phyloP scores from a whole-genome alignment of 257 asterid species.

The Buddleja alternifolia region DNA sequence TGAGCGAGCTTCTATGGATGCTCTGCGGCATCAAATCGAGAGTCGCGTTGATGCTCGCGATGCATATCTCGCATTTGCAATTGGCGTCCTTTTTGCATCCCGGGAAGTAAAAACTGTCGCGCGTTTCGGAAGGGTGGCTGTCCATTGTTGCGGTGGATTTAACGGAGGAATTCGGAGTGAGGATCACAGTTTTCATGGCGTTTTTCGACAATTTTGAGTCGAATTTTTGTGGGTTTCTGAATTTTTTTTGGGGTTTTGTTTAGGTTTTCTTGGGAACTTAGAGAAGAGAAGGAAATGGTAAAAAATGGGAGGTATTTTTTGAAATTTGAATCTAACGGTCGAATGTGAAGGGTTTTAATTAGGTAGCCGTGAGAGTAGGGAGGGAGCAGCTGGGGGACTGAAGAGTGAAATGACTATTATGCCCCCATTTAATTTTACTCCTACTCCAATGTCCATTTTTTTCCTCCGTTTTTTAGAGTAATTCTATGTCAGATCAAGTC shows the following conservation, averaged over 20 bases:
- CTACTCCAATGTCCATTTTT: too few relatives aligned
- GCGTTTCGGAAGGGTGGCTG: conserved; percentile 41
- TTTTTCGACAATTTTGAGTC: conserved; percentile 26
- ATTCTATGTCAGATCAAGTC: too few relatives aligned
- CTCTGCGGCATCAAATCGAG: conserved; percentile 75
- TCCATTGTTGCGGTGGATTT: conserved; percentile 56
- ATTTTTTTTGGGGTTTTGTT: not conserved
- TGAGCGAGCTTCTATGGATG: conserved; percentile 46
- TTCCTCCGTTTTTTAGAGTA: too few relatives aligned
- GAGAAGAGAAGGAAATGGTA: not conserved
- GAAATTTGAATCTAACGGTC: conserved; percentile 49
- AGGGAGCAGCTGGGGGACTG: not conserved
- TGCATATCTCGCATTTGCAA: conserved; percentile 78
- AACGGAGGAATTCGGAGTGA: conserved; percentile 65
- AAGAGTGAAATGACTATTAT: too few relatives aligned
- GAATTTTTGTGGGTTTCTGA: conserved; percentile 10
- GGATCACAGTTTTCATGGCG: conserved; percentile 46
- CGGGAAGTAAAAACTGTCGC: conserved; percentile 66
- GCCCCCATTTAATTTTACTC: too few relatives aligned
- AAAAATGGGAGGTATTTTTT: conserved; percentile 7
- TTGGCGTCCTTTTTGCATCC: conserved; percentile 87
- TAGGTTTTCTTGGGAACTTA: not conserved
- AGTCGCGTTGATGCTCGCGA: conserved; percentile 82
- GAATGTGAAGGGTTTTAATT: conserved; percentile 15
- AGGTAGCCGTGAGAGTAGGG: not conserved